Conservation (phyloP, 176 grass and related monocot species). For the Aegilops longissima region DNA sequence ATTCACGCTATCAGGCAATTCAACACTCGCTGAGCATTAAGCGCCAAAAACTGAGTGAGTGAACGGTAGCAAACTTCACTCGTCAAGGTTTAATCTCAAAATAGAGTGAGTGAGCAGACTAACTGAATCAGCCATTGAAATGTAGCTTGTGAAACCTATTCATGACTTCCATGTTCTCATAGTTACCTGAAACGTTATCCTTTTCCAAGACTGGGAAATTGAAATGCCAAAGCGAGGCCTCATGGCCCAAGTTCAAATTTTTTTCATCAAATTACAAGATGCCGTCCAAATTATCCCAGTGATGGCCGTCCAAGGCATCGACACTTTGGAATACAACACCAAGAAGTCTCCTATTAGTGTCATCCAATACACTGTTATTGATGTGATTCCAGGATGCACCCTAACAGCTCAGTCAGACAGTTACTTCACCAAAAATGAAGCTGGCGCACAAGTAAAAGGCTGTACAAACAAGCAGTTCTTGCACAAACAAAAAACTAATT, state of each 20-base stretch:
- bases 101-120: not conserved
- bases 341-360: not conserved
- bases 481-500: not conserved
- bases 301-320: not conserved
- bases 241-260: not conserved
- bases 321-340: not conserved
- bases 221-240: not conserved
- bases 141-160: not conserved
- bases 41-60: not conserved
- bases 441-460: not conserved
- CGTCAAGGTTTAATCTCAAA: not conserved
- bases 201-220: not conserved
- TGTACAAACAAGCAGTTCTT: not conserved
- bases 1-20: not conserved
- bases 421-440: not conserved
- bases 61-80: not conserved
- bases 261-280: not conserved
- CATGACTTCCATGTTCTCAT: not conserved
- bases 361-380: not conserved
- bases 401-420: not conserved
- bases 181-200: not conserved
- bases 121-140: not conserved
- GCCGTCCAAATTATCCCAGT: not conserved
- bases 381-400: not conserved
- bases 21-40: not conserved